Evolutionary conservation across 805 yeast species (phyloP).

Genomic region (Isabelozyma rhagii): DNA sequence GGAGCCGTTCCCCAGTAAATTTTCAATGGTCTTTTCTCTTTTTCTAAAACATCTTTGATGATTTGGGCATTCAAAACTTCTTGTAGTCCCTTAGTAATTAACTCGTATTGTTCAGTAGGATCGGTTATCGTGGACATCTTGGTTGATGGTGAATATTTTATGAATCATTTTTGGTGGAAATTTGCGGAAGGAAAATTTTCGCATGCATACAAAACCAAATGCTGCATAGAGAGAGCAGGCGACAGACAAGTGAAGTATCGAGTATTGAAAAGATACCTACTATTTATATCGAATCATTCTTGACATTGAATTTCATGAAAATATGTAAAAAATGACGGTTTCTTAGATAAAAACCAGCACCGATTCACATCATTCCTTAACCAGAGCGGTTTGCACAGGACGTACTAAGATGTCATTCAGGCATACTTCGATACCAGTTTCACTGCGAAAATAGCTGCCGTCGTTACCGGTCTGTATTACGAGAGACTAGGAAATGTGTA

Average conservation of each 20-base stretch:
- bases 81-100: slow-evolving; percentile 84
- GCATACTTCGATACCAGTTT: too few species aligned
- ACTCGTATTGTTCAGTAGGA: slow-evolving; percentile 63
- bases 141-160: not conserved
- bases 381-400: too few species aligned
- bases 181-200: not conserved
- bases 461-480: too few species aligned
- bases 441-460: too few species aligned
- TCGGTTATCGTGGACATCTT: slow-evolving; percentile 30
- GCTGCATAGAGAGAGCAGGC: not conserved
- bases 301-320: too few species aligned
- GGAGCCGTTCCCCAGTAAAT: slow-evolving; percentile 99
- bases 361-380: too few species aligned
- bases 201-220: not conserved
- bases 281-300: too few species aligned
- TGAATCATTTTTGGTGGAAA: not conserved
- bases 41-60: slow-evolving; percentile 78
- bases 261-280: too few species aligned
- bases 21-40: slow-evolving; percentile 75
- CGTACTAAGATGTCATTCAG: too few species aligned
- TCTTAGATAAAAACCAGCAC: too few species aligned
- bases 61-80: slow-evolving; percentile 88
- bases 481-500: too few species aligned
- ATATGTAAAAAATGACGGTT: too few species aligned
- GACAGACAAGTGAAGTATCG: not conserved